These are phyloP conservation scores for Globisporangium paroecandrum DNA, from an alignment of 352 stramenopile genomes.

Conservation along the genomic window DNA sequence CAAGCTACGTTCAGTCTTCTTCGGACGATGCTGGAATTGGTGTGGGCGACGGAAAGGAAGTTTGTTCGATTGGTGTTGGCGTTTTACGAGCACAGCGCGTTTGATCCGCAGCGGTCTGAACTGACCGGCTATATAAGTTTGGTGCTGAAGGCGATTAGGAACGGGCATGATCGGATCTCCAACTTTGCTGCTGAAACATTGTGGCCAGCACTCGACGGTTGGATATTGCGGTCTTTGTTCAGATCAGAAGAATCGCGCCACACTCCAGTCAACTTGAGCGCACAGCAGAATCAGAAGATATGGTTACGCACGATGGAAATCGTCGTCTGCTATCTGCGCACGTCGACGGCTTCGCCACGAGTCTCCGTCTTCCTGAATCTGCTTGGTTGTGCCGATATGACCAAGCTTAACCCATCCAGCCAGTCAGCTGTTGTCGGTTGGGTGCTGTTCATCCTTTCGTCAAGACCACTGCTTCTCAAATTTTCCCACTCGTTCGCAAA, in stretches of 20 bases:
- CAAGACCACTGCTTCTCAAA: slow-evolving; percentile 13
- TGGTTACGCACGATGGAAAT: slow-evolving; percentile 14
- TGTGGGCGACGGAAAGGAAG: slow-evolving; percentile 23
- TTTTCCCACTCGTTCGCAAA: slow-evolving; percentile 17
- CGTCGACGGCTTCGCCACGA: slow-evolving; percentile 1
- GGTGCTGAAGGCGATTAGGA: slow-evolving; percentile 29
- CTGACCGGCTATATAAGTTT: slow-evolving; percentile 19
- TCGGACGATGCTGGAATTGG: slow-evolving; percentile 31
- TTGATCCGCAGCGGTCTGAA: slow-evolving; percentile 16
- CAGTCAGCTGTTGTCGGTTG: slow-evolving; percentile 10
- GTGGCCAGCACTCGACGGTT: slow-evolving; percentile 30
- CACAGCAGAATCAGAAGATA: background rate
- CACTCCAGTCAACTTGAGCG: background rate
- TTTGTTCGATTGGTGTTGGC: slow-evolving; percentile 33
- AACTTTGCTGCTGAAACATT: slow-evolving; percentile 31
- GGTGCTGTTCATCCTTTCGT: slow-evolving; percentile 16
- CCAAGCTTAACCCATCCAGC: background rate
- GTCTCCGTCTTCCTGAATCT: slow-evolving; percentile 11
- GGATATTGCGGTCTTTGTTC: slow-evolving; percentile 13
- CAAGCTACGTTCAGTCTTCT: slow-evolving; percentile 34
- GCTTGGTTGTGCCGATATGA: slow-evolving; percentile 14
- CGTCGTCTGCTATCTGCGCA: slow-evolving; percentile 12
- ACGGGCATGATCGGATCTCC: slow-evolving; percentile 22
- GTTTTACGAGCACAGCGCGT: slow-evolving; percentile 30
- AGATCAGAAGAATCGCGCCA: slow-evolving; percentile 15